These are phyloP conservation scores for Pleurotus platypus DNA, from an alignment of 768 basidiomycete genomes.

Conservation along the genomic window DNA sequence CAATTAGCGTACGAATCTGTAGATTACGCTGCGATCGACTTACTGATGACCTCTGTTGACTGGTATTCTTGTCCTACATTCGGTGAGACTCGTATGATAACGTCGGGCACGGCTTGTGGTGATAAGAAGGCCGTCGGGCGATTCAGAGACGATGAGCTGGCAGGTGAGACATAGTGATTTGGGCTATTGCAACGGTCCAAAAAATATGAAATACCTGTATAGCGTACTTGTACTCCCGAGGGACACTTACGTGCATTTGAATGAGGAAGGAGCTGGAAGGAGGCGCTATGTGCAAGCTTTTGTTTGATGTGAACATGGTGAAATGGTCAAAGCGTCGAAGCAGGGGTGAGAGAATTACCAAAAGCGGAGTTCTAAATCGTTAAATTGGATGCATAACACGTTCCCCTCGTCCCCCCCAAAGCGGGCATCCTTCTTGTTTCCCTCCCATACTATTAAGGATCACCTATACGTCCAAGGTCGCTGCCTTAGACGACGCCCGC, in stretches of 20 bases:
- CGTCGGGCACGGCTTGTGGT: not conserved
- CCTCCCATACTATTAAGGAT: slow-evolving; percentile 9
- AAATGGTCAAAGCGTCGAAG: slow-evolving; percentile 7
- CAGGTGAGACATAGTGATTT: not conserved
- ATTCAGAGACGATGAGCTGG: slow-evolving; percentile 1
- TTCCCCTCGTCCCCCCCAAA: slow-evolving; percentile 1
- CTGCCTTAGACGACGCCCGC: slow-evolving; percentile 2
- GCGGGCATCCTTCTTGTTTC: slow-evolving; percentile 8
- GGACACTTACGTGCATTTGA: not conserved
- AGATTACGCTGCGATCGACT: not conserved
- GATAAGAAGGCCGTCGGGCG: not conserved
- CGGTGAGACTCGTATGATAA: not conserved
- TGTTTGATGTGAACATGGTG: slow-evolving; percentile 6
- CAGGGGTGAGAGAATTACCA: slow-evolving; percentile 3
- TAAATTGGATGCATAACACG: slow-evolving; percentile 7
- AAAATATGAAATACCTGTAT: not conserved
- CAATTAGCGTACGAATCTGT: not conserved
- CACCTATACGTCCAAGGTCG: slow-evolving; percentile 5
- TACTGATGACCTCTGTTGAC: not conserved
- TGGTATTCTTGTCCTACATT: not conserved
- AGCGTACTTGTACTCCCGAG: not conserved
- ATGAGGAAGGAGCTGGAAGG: not conserved
- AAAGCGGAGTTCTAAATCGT: not conserved
- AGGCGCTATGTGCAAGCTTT: not conserved
- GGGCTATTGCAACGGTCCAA: not conserved